Conservation (phyloP, 2,329 filamentous ascomycete species). For the Penicillium italicum region DNA sequence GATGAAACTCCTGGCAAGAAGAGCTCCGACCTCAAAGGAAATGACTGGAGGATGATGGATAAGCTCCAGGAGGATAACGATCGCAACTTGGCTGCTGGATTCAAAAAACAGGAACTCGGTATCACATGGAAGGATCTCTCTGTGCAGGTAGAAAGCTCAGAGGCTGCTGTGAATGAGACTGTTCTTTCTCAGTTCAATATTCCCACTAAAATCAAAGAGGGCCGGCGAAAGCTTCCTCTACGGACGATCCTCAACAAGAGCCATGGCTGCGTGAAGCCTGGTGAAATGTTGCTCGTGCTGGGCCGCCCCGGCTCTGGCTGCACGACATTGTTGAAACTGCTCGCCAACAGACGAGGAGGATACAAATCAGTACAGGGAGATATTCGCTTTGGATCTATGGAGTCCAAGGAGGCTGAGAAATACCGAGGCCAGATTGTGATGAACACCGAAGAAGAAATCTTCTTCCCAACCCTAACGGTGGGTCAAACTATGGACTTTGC, state of each 20-base stretch:
- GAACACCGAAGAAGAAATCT: conserved; percentile 53
- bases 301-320: conserved; percentile 68
- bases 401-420: conserved; percentile 40
- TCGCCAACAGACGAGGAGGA: conserved; percentile 61
- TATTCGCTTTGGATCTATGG: conserved; percentile 53
- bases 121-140: conserved; percentile 63
- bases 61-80: conserved; percentile 46
- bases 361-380: conserved; percentile 58
- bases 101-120: conserved; percentile 54
- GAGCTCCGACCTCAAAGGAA: conserved; percentile 23
- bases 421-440: conserved; percentile 58
- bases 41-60: conserved; percentile 51
- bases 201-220: conserved; percentile 52
- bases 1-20: conserved; percentile 21
- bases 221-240: conserved; percentile 54
- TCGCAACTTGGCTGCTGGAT: conserved; percentile 46
- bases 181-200: conserved; percentile 59
- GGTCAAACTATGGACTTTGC: conserved; percentile 54
- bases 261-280: conserved; percentile 67
- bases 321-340: conserved; percentile 66
- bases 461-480: conserved; percentile 51
- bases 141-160: conserved; percentile 59
- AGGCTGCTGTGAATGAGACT: conserved; percentile 64
- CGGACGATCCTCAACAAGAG: conserved; percentile 63
- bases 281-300: conserved; percentile 68